Base-by-base conservation (phyloP, 1,284 basidiomycete species). In the Peniophora sp. region DNA sequence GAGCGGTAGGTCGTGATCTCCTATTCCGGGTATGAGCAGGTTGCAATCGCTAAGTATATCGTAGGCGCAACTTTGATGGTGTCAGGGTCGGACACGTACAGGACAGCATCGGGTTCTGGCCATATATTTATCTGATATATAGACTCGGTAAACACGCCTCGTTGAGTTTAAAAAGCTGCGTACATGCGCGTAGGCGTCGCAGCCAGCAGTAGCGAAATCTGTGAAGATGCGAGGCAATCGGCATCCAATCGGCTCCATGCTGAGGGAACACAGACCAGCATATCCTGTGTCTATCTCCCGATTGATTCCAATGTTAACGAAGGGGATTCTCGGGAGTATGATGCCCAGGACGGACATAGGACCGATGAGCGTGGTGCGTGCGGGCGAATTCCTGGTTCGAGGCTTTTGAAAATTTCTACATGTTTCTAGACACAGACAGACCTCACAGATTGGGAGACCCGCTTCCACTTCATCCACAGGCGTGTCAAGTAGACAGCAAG, bases 1-100 rank as follows among this genome's bases (percentile, higher is more conserved):
- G 53, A 49, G 39, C 65, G 60, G 14, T 58, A 58, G 22, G 52
- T 54, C 5, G 56, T 58, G 10, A 65, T 53, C 49, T 65, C 63
- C 61, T 65, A 43, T 14, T 22, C n/a, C 19, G 23, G 16, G 9
- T 12, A 36, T 43, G 38, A 41, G 19, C 39, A 12, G 22, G 14
- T 9, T 20, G 3, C 9, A 11, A 38, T 3, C 11, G 3, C 20
- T 5, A 3, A 1, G 8, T 3, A 19, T 36, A 19, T 2, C 9
- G 19, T n/a, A 12, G 16, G 6, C 24, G 16, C 45, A 12, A 56
- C 55, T 35, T 53, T 56, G 35, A 55, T 56, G 38, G 49, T 47
- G 14, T 32, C 54, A 2, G 50, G 25, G 12, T 55, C 54, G 9
- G 54, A 54, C 17, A 56, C 49, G 9, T 17, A 16, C 2, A 56